Evolutionary conservation across 2,329 filamentous ascomycete genomes (phyloP).

Genomic region (Clathrospora elynae): DNA sequence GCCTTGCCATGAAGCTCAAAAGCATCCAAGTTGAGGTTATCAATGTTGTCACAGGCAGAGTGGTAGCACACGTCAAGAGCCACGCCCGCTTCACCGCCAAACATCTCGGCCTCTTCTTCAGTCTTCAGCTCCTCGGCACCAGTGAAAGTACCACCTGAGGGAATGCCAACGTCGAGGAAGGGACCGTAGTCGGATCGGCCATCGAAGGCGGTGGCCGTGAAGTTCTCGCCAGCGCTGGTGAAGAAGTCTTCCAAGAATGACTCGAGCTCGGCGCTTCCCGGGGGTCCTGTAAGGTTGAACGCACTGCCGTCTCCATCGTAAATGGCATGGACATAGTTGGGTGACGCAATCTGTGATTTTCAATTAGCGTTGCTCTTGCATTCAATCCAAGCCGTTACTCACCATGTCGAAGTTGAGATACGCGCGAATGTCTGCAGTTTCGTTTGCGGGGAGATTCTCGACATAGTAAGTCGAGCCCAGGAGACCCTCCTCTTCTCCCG

Average conservation of each 20-base stretch:
- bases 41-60: conserved; percentile 40
- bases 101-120: conserved; percentile 39
- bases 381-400: neutral
- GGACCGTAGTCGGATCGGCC: conserved; percentile 49
- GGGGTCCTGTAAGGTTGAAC: conserved; percentile 40
- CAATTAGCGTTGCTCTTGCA: neutral
- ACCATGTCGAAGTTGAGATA: conserved; percentile 53
- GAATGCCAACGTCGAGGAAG: conserved; percentile 45
- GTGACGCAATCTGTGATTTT: conserved; percentile 35
- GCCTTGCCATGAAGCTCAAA: conserved; percentile 38
- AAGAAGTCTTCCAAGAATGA: conserved; percentile 44
- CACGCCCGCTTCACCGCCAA: conserved; percentile 41
- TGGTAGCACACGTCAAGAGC: conserved; percentile 37
- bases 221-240: conserved; percentile 31
- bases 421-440: conserved; percentile 43
- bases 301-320: conserved; percentile 47
- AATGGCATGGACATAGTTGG: conserved; percentile 45
- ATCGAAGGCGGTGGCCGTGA: conserved; percentile 41
- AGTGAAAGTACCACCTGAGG: conserved; percentile 46
- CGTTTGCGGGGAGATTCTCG: conserved; percentile 27
- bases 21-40: conserved; percentile 41
- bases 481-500: conserved; percentile 47
- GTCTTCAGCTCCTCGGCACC: conserved; percentile 50
- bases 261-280: conserved; percentile 42
- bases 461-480: conserved; percentile 47